Conservation (phyloP, 2,329 filamentous ascomycete genomes). For the Metarhizium humberi region DNA sequence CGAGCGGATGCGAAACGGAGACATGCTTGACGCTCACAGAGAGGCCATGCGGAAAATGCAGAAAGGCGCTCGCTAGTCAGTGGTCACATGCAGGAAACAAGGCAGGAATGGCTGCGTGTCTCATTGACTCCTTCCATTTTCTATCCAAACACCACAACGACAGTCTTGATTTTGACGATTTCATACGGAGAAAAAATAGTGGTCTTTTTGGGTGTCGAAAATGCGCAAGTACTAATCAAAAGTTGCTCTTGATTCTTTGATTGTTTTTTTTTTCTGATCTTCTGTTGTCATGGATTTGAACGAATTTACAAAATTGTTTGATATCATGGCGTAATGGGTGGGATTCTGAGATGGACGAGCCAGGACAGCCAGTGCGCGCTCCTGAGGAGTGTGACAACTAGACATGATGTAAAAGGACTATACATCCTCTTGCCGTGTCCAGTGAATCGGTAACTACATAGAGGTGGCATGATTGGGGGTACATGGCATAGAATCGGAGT, state of each 20-base stretch:
- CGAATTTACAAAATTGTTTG: background rate
- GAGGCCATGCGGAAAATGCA: slow-evolving; percentile 79
- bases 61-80: slow-evolving; percentile 8
- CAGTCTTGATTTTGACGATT: background rate
- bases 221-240: background rate
- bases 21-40: slow-evolving; percentile 67
- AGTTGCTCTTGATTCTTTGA: background rate
- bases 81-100: background rate
- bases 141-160: background rate
- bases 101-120: background rate
- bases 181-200: too few species aligned
- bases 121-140: background rate
- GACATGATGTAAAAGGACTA: background rate
- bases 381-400: too few species aligned
- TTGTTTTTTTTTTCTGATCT: background rate
- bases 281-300: background rate
- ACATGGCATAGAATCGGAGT: background rate
- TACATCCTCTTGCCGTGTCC: background rate
- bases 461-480: background rate
- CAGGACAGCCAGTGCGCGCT: too few species aligned
- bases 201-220: too few species aligned
- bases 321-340: background rate
- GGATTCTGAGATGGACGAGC: background rate
- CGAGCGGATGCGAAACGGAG: slow-evolving; percentile 65
- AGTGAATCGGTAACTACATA: background rate